These are phyloP conservation scores for Vitis cinerea DNA, from an alignment of 164 flowering plant genomes.

Conservation along the genomic window DNA sequence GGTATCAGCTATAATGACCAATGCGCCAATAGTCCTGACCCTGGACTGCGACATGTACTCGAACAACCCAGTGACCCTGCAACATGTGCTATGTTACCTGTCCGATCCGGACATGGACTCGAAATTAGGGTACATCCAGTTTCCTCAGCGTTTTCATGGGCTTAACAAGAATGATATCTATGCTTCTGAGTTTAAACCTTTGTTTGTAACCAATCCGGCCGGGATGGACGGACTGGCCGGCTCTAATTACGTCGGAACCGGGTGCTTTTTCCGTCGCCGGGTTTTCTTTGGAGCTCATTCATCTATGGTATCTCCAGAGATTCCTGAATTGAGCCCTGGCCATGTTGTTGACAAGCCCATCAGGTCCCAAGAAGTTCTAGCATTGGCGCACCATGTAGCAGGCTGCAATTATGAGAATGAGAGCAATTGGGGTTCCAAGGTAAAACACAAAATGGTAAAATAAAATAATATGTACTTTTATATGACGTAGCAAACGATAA, in stretches of 20 bases:
- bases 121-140: conserved; percentile 51
- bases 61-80: conserved; percentile 56
- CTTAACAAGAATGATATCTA: conserved; percentile 52
- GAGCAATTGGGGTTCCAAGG: conserved; percentile 66
- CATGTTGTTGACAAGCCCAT: conserved; percentile 24
- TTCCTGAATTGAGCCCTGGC: conserved; percentile 25
- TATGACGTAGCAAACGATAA: too few species aligned
- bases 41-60: conserved; percentile 65
- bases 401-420: conserved; percentile 48
- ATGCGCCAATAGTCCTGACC: conserved; percentile 61
- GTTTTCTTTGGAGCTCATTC: conserved; percentile 52
- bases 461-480: too few species aligned
- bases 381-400: conserved; percentile 48
- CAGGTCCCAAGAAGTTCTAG: conserved; percentile 13
- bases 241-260: conserved; percentile 55
- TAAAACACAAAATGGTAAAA: conserved; percentile 5
- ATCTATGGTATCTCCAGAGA: conserved; percentile 16
- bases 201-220: conserved; percentile 33
- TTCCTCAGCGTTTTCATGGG: conserved; percentile 53
- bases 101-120: conserved; percentile 26
- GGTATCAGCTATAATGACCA: conserved; percentile 57
- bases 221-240: conserved; percentile 68
- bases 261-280: conserved; percentile 52
- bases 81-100: conserved; percentile 52
- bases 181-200: conserved; percentile 27